phyloP scores from a whole-genome alignment of 306 rosid genomes.

The Corylus heterophylla region DNA sequence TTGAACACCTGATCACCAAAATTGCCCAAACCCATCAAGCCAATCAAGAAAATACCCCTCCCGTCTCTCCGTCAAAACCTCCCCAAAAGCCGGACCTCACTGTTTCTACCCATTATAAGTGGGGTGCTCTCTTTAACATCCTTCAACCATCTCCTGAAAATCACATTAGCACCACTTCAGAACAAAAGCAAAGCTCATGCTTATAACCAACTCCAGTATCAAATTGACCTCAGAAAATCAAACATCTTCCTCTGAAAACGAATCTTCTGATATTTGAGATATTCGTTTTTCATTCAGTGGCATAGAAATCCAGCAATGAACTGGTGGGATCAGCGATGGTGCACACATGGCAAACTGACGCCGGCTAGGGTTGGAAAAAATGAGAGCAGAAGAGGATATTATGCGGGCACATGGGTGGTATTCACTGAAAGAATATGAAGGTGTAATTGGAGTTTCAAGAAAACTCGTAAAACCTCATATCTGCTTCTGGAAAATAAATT shows the following conservation, averaged over 20 bases:
- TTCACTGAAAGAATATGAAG: neutral
- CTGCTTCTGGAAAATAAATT: neutral
- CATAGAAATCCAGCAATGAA: neutral
- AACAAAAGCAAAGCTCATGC: neutral
- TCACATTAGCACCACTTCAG: neutral
- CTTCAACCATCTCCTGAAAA: neutral
- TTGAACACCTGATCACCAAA: neutral
- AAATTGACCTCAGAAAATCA: neutral
- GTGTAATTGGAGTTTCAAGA: neutral
- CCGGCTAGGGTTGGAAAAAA: neutral
- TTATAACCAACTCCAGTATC: neutral
- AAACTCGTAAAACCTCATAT: neutral
- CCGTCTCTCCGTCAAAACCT: neutral
- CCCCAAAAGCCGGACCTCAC: neutral
- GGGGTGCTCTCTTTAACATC: neutral
- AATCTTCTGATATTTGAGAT: neutral
- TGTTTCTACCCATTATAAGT: neutral
- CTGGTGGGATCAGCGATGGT: neutral
- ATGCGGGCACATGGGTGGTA: neutral
- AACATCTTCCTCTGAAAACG: neutral
- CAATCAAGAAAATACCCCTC: neutral
- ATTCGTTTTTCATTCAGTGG: neutral
- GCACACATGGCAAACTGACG: neutral
- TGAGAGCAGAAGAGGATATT: neutral
- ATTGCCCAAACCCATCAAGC: neutral